Conservation (phyloP, 306 rosid genomes). For the Rosa chinensis region DNA sequence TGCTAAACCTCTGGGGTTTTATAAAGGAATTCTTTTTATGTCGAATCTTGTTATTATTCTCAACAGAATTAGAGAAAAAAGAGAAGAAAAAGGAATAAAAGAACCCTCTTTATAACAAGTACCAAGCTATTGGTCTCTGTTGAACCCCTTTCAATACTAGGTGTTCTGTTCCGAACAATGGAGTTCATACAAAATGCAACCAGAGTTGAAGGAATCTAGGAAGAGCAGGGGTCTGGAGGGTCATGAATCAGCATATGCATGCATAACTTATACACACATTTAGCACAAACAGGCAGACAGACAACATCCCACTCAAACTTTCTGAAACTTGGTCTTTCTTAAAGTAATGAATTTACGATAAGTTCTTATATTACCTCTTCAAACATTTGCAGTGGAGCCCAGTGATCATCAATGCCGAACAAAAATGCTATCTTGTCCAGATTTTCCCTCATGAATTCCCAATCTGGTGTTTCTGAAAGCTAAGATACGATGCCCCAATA, state of each 20-base stretch:
- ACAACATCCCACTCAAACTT: neutral
- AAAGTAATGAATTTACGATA: neutral
- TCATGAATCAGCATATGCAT: conserved; percentile 8
- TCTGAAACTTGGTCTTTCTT: neutral
- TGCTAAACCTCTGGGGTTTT: neutral
- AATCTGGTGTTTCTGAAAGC: conserved; percentile 84
- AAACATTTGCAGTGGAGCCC: conserved; percentile 84
- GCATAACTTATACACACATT: neutral
- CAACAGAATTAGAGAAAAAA: neutral
- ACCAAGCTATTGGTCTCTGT: neutral
- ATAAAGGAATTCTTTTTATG: neutral
- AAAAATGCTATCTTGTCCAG: conserved; percentile 65
- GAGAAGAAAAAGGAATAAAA: neutral
- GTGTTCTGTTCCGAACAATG: neutral
- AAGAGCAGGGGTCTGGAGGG: conserved; percentile 5
- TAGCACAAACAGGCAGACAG: neutral
- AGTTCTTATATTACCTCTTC: conserved; percentile 62
- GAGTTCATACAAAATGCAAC: neutral
- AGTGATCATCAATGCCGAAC: conserved; percentile 78
- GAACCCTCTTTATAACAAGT: conserved; percentile 2
- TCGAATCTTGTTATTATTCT: conserved; percentile 4
- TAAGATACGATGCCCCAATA: conserved; percentile 30
- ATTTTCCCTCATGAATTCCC: conserved; percentile 72
- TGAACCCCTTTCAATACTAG: neutral
- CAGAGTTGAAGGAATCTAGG: neutral